Evolutionary conservation across 2,329 filamentous ascomycete species (phyloP).

Genomic region (Acephala macrosclerotiorum): DNA sequence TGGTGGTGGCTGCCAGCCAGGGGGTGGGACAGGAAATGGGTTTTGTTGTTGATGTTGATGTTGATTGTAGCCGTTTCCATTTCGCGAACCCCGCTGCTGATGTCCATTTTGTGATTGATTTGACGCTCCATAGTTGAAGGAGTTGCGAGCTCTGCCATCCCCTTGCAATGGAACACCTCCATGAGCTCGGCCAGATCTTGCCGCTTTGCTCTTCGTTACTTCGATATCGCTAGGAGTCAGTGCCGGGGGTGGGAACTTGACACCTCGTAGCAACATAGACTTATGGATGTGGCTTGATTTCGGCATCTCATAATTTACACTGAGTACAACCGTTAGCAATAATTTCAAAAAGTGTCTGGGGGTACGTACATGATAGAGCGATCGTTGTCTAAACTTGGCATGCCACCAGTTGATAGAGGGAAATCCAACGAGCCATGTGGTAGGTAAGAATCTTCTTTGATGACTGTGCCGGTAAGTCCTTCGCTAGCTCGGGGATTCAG

Average conservation of each 20-base stretch:
- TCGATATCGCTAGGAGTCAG: slow-evolving; percentile 81
- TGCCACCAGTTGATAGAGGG: slow-evolving; percentile 73
- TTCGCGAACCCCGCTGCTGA: slow-evolving; percentile 33
- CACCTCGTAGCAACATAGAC: slow-evolving; percentile 90
- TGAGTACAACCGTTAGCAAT: slow-evolving; percentile 49
- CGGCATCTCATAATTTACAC: slow-evolving; percentile 87
- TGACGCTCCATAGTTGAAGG: slow-evolving; percentile 60
- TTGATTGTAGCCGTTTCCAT: slow-evolving; percentile 24
- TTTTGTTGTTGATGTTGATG: slow-evolving; percentile 19
- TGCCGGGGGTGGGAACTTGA: slow-evolving; percentile 74
- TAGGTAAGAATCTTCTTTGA: slow-evolving; percentile 83
- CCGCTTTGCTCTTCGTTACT: slow-evolving; percentile 70
- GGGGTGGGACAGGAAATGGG: slow-evolving; percentile 36
- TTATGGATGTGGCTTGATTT: slow-evolving; percentile 78
- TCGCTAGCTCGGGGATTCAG: slow-evolving; percentile 79
- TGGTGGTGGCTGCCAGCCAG: slow-evolving; percentile 53
- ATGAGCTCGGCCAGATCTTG: slow-evolving; percentile 71
- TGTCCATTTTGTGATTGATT: slow-evolving; percentile 32
- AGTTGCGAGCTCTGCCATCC: slow-evolving; percentile 54
- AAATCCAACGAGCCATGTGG: slow-evolving; percentile 84
- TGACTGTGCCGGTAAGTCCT: slow-evolving; percentile 80
- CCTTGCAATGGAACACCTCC: slow-evolving; percentile 70
- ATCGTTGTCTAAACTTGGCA: slow-evolving; percentile 85
- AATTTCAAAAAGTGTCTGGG: neutral
- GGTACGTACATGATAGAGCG: slow-evolving; percentile 78